Evolutionary conservation across 345 rosid species (phyloP).

Genomic region (Erodium maritimum): DNA sequence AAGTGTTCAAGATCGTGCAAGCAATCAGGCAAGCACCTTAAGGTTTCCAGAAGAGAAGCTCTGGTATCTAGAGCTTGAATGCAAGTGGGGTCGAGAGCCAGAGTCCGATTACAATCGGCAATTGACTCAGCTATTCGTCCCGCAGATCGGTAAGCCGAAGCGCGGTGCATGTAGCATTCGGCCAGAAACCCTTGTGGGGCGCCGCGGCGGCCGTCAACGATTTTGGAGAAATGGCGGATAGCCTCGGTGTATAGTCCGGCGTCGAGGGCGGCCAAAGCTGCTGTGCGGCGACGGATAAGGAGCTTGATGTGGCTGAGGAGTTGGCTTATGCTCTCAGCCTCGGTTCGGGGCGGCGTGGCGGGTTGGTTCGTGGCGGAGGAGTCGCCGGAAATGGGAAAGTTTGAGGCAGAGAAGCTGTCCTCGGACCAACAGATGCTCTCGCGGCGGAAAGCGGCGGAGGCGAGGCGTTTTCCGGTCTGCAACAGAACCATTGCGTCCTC

Average conservation of each 20-base stretch:
- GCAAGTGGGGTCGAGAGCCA: constrained; percentile 70
- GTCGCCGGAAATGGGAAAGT: constrained; percentile 20
- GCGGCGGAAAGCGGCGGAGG: constrained; percentile 88
- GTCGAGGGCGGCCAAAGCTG: constrained; percentile 78
- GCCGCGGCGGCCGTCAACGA: constrained; percentile 74
- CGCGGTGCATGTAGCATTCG: constrained; percentile 78
- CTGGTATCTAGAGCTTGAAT: constrained; percentile 84
- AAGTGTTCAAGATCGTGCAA: constrained; percentile 90
- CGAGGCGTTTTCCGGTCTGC: constrained; percentile 85
- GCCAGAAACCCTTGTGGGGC: constrained; percentile 87
- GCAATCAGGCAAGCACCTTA: constrained; percentile 80
- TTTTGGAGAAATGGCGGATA: constrained; percentile 83
- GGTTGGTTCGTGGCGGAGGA: constrained; percentile 24
- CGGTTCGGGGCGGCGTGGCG: constrained; percentile 46
- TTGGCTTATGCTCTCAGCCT: constrained; percentile 46
- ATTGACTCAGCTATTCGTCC: constrained; percentile 79
- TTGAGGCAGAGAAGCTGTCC: constrained; percentile 61
- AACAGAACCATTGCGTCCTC: constrained; percentile 95
- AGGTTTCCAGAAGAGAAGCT: constrained; percentile 62
- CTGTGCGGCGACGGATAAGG: constrained; percentile 74
- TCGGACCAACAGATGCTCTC: constrained; percentile 78
- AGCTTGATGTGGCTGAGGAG: constrained; percentile 72
- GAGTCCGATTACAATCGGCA: constrained; percentile 78
- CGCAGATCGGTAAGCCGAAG: constrained; percentile 58
- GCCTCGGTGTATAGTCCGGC: constrained; percentile 76